Evolutionary conservation across 805 yeast species (phyloP).

Genomic region (Komagataella mondaviorum): DNA sequence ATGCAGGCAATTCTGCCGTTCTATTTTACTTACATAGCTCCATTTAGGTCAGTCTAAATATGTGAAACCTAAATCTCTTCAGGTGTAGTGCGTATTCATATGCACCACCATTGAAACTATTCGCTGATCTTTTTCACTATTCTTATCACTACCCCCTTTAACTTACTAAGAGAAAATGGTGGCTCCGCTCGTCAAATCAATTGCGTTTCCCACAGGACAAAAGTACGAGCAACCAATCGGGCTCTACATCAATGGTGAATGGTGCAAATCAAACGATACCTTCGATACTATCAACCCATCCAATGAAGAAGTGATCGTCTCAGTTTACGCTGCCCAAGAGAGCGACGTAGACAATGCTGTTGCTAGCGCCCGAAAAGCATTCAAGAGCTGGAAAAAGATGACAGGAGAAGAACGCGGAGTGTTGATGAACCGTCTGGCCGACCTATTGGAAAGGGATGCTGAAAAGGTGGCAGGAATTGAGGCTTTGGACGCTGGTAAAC

Average conservation of each 20-base stretch:
- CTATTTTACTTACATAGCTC: background rate
- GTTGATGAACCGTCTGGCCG: constrained; percentile 33
- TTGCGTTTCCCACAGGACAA: constrained; percentile 29
- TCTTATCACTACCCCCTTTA: background rate
- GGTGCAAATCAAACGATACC: constrained; percentile 21
- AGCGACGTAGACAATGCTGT: constrained; percentile 39
- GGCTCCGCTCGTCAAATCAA: background rate
- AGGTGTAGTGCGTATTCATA: background rate
- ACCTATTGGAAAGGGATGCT: constrained; percentile 31
- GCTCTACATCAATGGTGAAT: constrained; percentile 44
- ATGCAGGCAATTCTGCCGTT: background rate
- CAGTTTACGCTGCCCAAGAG: constrained; percentile 31
- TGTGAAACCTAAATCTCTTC: background rate
- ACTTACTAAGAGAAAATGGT: background rate
- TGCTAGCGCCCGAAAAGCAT: constrained; percentile 32
- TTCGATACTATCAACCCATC: constrained; percentile 35
- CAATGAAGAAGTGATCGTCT: constrained; percentile 30
- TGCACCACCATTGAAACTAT: background rate
- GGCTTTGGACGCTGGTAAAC: constrained; percentile 44
- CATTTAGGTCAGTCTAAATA: background rate
- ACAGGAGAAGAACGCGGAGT: constrained; percentile 26
- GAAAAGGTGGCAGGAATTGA: constrained; percentile 34
- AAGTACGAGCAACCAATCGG: constrained; percentile 47
- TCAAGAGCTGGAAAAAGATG: constrained; percentile 29
- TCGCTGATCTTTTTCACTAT: background rate